Evolutionary conservation across 768 basidiomycete species (phyloP), one percentile per base, ranked within the genome.

Genomic region (Psilocybe subaeruginosa): DNA sequence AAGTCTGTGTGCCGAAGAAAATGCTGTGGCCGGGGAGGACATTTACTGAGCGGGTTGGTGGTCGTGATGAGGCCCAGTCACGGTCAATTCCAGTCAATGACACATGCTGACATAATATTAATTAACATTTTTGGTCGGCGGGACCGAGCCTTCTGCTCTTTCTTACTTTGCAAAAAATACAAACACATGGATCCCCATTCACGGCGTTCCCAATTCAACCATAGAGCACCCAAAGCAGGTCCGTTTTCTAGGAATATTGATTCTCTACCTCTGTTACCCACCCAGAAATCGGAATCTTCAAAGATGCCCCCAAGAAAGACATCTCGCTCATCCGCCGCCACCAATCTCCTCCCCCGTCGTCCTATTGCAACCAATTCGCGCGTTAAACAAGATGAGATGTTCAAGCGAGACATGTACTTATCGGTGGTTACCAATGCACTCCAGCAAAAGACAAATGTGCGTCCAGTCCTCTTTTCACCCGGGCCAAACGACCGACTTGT

Each of bases 351-450:
- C 70, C 41, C 66, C 72, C 65, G 60, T 68, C 50, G 92, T 19
- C 91, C 87, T 8, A 91, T 92, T 65, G 89, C 85, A 17, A 91
- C 91, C 12, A 94, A 93, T 70, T 88, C 91, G 0, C 80, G 92
- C 47, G 78, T 93, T 17, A 91, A 88, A 68, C 85, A 89, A 69
- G 90, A 89, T 71, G 90, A 93, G 67, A 84, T 85, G 64, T 85
- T 88, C 60, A 83, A 86, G 66, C 89, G 88, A 70, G 90, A 91
- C 68, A 91, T 96, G 87, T 92, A 92, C 70, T 82, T 94, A 11
- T 85, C 89, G 0, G 95, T 91, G 62, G 85, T 96, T 29, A 86
- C 87, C 66, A 91, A 92, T 68, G 91, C 94, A 4, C 75, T 97
- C 37, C 84, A 87, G 50, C 86, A 91, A 71, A 92, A 91, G 70